Conservation (phyloP, 441 rosid species). For the Biscutella laevigata region DNA sequence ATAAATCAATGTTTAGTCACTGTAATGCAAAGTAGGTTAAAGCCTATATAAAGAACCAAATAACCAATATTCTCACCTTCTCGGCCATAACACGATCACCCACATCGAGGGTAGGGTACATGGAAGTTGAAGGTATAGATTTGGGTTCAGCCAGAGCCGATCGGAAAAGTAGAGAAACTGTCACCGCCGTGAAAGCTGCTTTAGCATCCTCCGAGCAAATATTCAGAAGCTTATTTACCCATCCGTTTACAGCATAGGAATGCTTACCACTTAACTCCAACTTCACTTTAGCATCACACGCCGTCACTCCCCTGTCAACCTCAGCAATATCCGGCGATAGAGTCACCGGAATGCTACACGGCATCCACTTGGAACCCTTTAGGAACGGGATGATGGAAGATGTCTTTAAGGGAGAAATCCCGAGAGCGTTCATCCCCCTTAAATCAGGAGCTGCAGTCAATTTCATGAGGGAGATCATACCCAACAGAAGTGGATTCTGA, state of each 20-base stretch:
- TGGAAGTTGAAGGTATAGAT: slow-evolving; percentile 55
- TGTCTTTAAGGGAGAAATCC: slow-evolving; percentile 53
- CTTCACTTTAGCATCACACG: slow-evolving; percentile 22
- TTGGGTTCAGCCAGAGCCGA: slow-evolving; percentile 58
- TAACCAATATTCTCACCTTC: slow-evolving; percentile 35
- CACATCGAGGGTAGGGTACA: slow-evolving; percentile 60
- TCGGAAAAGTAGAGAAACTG: slow-evolving; percentile 57
- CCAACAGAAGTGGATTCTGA: slow-evolving; percentile 38
- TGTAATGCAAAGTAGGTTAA: not conserved
- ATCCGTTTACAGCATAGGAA: slow-evolving; percentile 32
- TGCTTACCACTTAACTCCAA: slow-evolving; percentile 29
- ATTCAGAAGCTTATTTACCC: slow-evolving; percentile 52
- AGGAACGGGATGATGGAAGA: slow-evolving; percentile 56
- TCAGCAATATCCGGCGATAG: slow-evolving; percentile 28
- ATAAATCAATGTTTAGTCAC: not conserved
- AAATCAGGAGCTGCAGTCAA: slow-evolving; percentile 36
- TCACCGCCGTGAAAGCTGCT: slow-evolving; percentile 74
- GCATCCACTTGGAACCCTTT: slow-evolving; percentile 76
- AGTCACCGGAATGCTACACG: slow-evolving; percentile 42
- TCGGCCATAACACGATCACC: slow-evolving; percentile 67
- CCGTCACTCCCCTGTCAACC: slow-evolving; percentile 43
- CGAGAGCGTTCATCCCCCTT: slow-evolving; percentile 25
- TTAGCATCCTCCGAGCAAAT: slow-evolving; percentile 81
- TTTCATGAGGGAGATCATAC: slow-evolving; percentile 52
- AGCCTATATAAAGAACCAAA: not conserved